Conservation (phyloP, 805 yeast species). For the Metschnikowia reukaufii region DNA sequence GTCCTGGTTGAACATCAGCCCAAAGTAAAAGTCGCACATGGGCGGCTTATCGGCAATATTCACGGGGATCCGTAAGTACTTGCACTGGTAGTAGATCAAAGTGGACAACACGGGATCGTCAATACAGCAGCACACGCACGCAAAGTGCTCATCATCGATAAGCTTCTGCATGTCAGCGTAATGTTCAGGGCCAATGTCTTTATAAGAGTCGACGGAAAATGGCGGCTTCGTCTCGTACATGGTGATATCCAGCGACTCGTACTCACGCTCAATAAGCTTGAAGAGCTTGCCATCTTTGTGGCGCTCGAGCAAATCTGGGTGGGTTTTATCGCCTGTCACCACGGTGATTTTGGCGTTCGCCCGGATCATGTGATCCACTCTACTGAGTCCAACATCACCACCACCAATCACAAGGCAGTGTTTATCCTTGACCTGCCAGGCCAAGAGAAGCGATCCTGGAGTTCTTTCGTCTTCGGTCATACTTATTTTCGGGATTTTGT, state of each 20-base stretch:
- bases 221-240: constrained; percentile 43
- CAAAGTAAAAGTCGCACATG: constrained; percentile 85
- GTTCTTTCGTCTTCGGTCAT: not conserved
- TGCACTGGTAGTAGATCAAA: constrained; percentile 52
- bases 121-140: constrained; percentile 70
- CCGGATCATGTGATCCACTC: constrained; percentile 63
- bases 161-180: constrained; percentile 33
- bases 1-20: constrained; percentile 72
- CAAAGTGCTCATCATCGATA: constrained; percentile 46
- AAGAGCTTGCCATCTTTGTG: constrained; percentile 41
- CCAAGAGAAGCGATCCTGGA: constrained; percentile 54
- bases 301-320: constrained; percentile 29
- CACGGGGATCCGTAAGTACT: constrained; percentile 52
- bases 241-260: constrained; percentile 46
- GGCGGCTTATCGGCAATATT: constrained; percentile 84
- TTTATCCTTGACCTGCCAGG: constrained; percentile 69
- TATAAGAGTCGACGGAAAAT: constrained; percentile 8
- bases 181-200: constrained; percentile 16
- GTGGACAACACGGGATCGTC: constrained; percentile 65
- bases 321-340: constrained; percentile 43
- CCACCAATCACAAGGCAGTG: constrained; percentile 77
- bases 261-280: constrained; percentile 45
- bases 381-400: constrained; percentile 71
- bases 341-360: constrained; percentile 74
- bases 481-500: too few relatives aligned